Evolutionary conservation across 768 basidiomycete genomes (phyloP).

Genomic region (Peribolospora kevripleyi): DNA sequence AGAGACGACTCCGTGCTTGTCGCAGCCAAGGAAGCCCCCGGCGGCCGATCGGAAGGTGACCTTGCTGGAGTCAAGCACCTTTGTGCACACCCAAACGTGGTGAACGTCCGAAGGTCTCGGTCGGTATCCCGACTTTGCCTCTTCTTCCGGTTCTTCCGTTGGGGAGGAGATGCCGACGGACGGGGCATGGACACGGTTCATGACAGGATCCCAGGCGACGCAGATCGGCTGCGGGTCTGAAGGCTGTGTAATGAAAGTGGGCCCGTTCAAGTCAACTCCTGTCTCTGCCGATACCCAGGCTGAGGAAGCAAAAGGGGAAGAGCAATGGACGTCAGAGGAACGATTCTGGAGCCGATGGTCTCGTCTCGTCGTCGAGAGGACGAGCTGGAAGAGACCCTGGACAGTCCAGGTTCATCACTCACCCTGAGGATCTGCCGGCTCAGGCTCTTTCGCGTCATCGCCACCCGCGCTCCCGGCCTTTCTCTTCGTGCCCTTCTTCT

Average conservation of each 20-base stretch:
- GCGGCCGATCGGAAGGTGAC: conserved; percentile 55
- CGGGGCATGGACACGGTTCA: not conserved
- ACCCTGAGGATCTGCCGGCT: not conserved
- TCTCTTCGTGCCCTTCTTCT: conserved; percentile 56
- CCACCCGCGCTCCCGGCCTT: conserved; percentile 26
- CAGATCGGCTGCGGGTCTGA: too few species aligned
- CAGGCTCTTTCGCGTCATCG: not conserved
- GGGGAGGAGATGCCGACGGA: not conserved
- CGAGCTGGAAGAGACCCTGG: not conserved
- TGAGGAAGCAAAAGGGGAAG: not conserved
- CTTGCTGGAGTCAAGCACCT: conserved; percentile 53
- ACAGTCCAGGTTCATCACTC: not conserved
- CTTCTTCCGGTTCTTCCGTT: not conserved
- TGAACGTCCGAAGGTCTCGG: conserved; percentile 33
- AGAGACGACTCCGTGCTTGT: conserved; percentile 58
- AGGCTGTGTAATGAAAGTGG: too few species aligned
- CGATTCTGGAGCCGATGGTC: conserved; percentile 8
- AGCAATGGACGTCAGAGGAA: conserved; percentile 1
- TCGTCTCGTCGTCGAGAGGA: conserved; percentile 6
- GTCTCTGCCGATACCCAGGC: not conserved
- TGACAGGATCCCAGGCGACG: too few species aligned
- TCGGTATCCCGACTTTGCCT: conserved; percentile 24
- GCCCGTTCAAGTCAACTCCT: too few species aligned
- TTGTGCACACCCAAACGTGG: conserved; percentile 78
- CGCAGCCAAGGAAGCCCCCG: conserved; percentile 73